These are phyloP conservation scores for Ramalina intermedia DNA, from an alignment of 495 filamentous ascomycete species.

Conservation along the genomic window DNA sequence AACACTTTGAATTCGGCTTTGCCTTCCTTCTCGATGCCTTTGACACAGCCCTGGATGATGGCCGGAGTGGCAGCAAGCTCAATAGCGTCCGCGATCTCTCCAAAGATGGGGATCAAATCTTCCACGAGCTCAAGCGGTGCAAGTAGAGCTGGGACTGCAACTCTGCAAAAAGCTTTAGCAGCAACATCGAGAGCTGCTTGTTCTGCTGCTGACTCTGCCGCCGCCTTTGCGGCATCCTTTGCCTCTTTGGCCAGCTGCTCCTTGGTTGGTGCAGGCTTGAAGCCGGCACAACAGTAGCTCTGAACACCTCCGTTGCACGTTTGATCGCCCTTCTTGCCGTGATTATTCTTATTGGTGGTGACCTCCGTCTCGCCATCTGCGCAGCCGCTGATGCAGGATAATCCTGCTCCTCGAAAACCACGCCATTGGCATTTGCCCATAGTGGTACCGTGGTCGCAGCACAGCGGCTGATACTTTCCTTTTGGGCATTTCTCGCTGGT, in stretches of 20 bases:
- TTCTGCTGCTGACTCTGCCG: conserved; percentile 14
- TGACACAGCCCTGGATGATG: conserved; percentile 13
- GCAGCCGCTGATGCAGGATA: conserved; percentile 15
- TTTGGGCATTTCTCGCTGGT: conserved; percentile 11
- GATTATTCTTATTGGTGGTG: conserved; percentile 12
- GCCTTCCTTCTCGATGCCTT: conserved; percentile 16
- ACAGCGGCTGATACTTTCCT: conserved; percentile 11
- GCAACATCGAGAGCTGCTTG: conserved; percentile 17
- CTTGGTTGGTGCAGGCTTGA: conserved; percentile 10
- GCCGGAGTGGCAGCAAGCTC: conserved; percentile 14
- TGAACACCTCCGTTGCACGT: conserved; percentile 17
- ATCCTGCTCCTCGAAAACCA: conserved; percentile 12
- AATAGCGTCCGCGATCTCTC: conserved; percentile 8
- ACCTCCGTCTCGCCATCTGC: conserved; percentile 15
- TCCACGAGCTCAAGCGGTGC: conserved; percentile 15
- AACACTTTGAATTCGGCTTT: conserved; percentile 17
- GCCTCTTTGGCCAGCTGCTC: conserved; percentile 9
- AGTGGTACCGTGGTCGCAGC: conserved; percentile 13
- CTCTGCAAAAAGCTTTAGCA: conserved; percentile 18
- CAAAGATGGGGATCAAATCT: conserved; percentile 17
- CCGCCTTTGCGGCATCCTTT: conserved; percentile 11
- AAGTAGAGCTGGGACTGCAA: conserved; percentile 17
- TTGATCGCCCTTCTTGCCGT: conserved; percentile 12
- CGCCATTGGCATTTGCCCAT: conserved; percentile 18
- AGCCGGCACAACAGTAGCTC: conserved; percentile 17